Evolutionary conservation across 192 early-diverging fungal genomes (phyloP).

Genomic region (Backusella mclennaniae): DNA sequence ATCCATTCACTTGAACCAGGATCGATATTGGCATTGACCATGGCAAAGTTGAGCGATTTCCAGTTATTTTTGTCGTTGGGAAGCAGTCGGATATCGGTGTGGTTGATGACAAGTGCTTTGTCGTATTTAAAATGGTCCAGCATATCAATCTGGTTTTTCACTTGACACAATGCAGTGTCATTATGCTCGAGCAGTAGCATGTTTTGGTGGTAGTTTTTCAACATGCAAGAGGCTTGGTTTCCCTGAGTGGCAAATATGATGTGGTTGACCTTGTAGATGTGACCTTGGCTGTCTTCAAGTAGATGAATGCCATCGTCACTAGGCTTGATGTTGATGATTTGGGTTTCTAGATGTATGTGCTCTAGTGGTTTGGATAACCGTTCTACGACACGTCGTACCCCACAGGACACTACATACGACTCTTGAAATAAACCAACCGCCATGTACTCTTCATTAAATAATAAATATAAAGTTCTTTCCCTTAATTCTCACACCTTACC

Average conservation of each 20-base stretch:
- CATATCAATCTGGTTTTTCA: slow-evolving; percentile 35
- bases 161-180: background rate
- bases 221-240: slow-evolving; percentile 26
- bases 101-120: slow-evolving; percentile 45
- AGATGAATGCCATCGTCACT: background rate
- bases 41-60: slow-evolving; percentile 47
- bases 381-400: slow-evolving; percentile 27
- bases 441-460: slow-evolving; percentile 23
- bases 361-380: slow-evolving; percentile 13
- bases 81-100: slow-evolving; percentile 44
- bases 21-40: slow-evolving; percentile 11
- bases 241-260: slow-evolving; percentile 37
- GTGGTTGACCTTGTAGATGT: slow-evolving; percentile 22
- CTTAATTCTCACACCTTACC: slow-evolving; percentile 11
- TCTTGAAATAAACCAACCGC: slow-evolving; percentile 36
- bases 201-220: background rate
- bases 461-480: too few species aligned
- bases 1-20: slow-evolving; percentile 2
- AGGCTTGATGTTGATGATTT: slow-evolving; percentile 13
- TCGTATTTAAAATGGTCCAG: slow-evolving; percentile 45
- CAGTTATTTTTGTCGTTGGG: slow-evolving; percentile 38
- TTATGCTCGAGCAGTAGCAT: background rate
- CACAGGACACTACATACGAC: slow-evolving; percentile 29
- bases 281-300: background rate
- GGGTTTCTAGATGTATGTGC: slow-evolving; percentile 24